Evolutionary conservation across 169 alveolate genomes (phyloP).

Genomic region (Babesia ovis): DNA sequence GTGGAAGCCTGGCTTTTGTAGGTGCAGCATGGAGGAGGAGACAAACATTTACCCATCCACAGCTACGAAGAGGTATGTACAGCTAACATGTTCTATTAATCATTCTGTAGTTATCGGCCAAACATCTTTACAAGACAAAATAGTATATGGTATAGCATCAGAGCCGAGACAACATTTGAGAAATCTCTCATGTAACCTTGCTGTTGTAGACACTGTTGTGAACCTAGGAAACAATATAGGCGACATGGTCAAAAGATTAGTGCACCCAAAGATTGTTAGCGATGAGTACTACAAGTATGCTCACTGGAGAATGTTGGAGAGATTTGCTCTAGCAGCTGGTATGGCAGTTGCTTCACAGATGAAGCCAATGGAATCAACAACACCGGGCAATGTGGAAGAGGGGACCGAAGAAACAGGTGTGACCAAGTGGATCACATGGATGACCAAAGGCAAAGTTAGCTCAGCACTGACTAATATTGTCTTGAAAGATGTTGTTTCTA

Average conservation of each 20-base stretch:
- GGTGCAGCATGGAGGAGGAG: background rate
- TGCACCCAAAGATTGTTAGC: slow-evolving; percentile 25
- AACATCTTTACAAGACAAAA: too few relatives aligned
- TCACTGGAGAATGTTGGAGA: slow-evolving; percentile 54
- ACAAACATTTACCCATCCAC: background rate
- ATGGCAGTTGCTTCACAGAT: slow-evolving; percentile 40
- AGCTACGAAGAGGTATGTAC: background rate
- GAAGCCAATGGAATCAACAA: background rate
- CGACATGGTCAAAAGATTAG: background rate
- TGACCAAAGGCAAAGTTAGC: slow-evolving; percentile 27
- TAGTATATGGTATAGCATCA: too few relatives aligned
- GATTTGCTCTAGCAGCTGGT: slow-evolving; percentile 29
- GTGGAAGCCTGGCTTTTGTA: background rate
- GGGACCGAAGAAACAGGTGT: background rate
- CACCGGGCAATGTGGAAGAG: background rate
- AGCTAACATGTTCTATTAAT: too few relatives aligned
- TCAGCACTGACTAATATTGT: slow-evolving; percentile 28
- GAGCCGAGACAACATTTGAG: too few relatives aligned
- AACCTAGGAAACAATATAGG: background rate
- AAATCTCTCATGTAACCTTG: slow-evolving; percentile 18
- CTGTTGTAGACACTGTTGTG: slow-evolving; percentile 2
- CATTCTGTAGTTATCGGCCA: too few relatives aligned
- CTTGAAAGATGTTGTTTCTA: slow-evolving; percentile 45
- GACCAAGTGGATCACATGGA: slow-evolving; percentile 1
- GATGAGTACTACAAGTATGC: slow-evolving; percentile 36